Evolutionary conservation across 2,329 filamentous ascomycete species (phyloP).

Genomic region (Penicillium crustosum): DNA sequence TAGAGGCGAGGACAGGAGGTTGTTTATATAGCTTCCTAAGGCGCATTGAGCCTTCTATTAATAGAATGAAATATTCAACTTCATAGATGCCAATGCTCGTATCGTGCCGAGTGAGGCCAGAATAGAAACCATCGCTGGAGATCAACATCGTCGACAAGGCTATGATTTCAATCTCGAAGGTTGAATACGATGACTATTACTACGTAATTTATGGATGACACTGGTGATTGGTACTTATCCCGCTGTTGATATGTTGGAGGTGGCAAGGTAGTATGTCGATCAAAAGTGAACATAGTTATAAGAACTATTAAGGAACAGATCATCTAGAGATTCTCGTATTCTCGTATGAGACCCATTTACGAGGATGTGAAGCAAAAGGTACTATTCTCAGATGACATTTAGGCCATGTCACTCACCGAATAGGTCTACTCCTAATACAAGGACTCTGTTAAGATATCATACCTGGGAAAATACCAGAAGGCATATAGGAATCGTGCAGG

Average conservation of each 20-base stretch:
- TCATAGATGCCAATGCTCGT: conserved; percentile 1
- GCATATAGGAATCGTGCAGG: neutral
- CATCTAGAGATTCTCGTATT: neutral
- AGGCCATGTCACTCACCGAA: neutral
- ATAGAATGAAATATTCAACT: neutral
- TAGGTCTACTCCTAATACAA: no score
- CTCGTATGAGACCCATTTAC: neutral
- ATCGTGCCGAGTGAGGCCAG: neutral
- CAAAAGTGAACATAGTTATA: neutral
- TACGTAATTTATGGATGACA: neutral
- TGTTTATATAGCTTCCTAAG: neutral
- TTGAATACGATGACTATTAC: neutral
- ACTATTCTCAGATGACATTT: neutral
- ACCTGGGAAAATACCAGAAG: neutral
- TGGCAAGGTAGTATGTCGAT: neutral
- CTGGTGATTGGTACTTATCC: neutral
- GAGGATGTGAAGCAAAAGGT: neutral
- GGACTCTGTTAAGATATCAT: no score
- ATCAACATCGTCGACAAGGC: neutral
- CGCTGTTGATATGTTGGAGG: neutral
- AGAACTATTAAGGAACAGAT: no score
- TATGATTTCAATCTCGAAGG: neutral
- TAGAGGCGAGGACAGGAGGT: neutral
- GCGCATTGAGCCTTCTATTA: neutral
- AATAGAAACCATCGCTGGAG: neutral